A percentile compares a stretch with the other conserved stretches of the same genome.
These are phyloP conservation scores for Alternaria incomplexa DNA, from an alignment of 2,329 filamentous ascomycete genomes.

Conservation along the genomic window DNA sequence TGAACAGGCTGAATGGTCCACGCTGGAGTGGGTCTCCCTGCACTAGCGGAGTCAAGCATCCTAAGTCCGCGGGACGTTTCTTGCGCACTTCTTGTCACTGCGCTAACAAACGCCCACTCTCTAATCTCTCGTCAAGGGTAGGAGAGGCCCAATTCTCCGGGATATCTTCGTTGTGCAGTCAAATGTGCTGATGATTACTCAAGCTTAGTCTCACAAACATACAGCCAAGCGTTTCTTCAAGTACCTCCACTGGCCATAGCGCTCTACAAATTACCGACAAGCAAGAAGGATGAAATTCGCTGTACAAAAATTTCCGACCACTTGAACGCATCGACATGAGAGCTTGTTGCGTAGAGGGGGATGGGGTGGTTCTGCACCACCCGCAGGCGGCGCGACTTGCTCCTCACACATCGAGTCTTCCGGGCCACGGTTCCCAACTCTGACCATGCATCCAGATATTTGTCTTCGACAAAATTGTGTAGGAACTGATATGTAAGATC, in stretches of 20 bases:
- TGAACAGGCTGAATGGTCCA: background rate
- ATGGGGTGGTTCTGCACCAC: background rate
- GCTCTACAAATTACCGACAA: background rate
- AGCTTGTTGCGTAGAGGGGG: background rate
- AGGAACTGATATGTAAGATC: background rate
- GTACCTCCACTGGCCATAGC: background rate
- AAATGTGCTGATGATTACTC: background rate
- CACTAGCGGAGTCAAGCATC: constrained; percentile 1
- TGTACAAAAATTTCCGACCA: background rate
- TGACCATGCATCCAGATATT: background rate
- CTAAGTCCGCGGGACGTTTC: background rate
- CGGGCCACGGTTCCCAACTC: background rate
- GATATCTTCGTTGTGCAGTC: background rate
- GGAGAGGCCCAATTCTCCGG: background rate
- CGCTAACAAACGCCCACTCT: background rate
- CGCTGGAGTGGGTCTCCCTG: background rate
- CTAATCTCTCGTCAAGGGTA: background rate
- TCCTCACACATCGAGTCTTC: background rate
- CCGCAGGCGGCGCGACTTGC: background rate
- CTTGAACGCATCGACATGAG: background rate
- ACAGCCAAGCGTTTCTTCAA: background rate
- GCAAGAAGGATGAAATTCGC: background rate
- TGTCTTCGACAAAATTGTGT: background rate
- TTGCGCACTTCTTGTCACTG: background rate
- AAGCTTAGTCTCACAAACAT: background rate